Base-by-base conservation (phyloP, 2,329 filamentous ascomycete genomes). In the Aschersonia sp. region DNA sequence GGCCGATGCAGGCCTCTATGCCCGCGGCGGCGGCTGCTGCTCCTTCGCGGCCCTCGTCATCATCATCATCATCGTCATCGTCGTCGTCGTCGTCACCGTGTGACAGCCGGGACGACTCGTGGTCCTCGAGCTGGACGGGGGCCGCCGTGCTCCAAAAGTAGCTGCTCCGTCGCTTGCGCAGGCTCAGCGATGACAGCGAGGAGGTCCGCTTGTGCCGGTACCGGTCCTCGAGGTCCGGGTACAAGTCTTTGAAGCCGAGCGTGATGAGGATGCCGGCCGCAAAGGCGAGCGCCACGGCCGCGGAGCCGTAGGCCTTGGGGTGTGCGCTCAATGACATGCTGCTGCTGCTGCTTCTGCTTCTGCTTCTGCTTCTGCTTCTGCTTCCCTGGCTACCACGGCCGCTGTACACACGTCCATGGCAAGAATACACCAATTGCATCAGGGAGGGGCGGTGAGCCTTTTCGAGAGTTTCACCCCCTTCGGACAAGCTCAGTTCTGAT, bases 1-100 rank as follows among this genome's bases (percentile, higher is more conserved):
- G 85, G 49, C 92, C 92, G 60, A 98, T 97, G 60, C 85, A 87
- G 43, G 83, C 86, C 63, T 94, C 88, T 51, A 98, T 85, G 14
- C 92, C 92, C 39, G 31, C 42, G 10, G 11, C 30, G 44, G n/a
- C 10, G 30, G 6, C n/a, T n/a, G n/a, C n/a, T n/a, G n/a, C n/a
- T n/a, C n/a, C n/a, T n/a, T n/a, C n/a, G n/a, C n/a, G n/a, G n/a
- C n/a, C n/a, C n/a, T n/a, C n/a, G n/a, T n/a, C n/a, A n/a, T n/a
- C n/a, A n/a, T n/a, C n/a, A n/a, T n/a, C n/a, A n/a, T n/a, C 41
- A 35, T 35, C 30, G 43, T 11, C 43, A 40, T 42, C 14, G 22
- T 29, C 44, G 47, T 45, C 29, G 40, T 46, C 33, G 11, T 37
- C 33, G 33, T 37, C 33, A 11, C 7, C 33, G 33, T 37, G 33